These are phyloP conservation scores for Verticillium klebahnii DNA, from an alignment of 2,329 filamentous ascomycete genomes.

Conservation along the genomic window DNA sequence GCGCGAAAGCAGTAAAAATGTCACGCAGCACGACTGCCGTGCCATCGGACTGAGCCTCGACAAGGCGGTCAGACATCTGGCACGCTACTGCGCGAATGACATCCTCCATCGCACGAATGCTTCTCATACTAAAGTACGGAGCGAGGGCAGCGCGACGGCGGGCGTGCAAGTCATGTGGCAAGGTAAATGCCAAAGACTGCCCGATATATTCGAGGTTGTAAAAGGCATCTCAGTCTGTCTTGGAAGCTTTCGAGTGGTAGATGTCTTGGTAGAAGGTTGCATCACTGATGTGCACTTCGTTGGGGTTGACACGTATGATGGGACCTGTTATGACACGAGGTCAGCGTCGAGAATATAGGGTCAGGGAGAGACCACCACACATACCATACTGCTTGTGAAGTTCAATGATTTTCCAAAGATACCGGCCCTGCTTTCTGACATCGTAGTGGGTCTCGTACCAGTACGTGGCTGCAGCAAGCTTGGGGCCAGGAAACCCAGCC, in stretches of 20 bases:
- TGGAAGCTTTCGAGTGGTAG: constrained; percentile 8
- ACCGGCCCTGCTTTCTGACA: constrained; percentile 1
- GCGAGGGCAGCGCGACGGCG: constrained; percentile 27
- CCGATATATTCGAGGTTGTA: constrained; percentile 2
- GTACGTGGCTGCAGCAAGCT: constrained; percentile 12
- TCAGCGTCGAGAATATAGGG: background rate
- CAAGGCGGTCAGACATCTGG: background rate
- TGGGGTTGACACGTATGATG: constrained; percentile 32
- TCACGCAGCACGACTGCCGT: constrained; percentile 1
- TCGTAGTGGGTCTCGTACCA: constrained; percentile 8
- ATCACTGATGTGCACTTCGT: constrained; percentile 22
- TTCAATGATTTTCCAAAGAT: constrained; percentile 2
- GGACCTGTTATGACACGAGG: constrained; percentile 15
- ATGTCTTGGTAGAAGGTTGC: constrained; percentile 18
- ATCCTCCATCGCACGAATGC: constrained; percentile 5
- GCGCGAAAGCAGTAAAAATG: constrained; percentile 9
- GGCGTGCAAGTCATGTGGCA: constrained; percentile 26
- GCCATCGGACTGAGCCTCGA: constrained; percentile 9
- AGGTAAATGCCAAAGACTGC: constrained; percentile 19
- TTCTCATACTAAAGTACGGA: constrained; percentile 27
- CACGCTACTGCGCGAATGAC: constrained; percentile 7
- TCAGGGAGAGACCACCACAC: background rate
- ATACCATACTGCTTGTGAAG: constrained; percentile 10
- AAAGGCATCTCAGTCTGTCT: background rate
- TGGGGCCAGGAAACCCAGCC: constrained; percentile 17